phyloP scores from a whole-genome alignment of 441 rosid species.

The Populus tomentosa region DNA sequence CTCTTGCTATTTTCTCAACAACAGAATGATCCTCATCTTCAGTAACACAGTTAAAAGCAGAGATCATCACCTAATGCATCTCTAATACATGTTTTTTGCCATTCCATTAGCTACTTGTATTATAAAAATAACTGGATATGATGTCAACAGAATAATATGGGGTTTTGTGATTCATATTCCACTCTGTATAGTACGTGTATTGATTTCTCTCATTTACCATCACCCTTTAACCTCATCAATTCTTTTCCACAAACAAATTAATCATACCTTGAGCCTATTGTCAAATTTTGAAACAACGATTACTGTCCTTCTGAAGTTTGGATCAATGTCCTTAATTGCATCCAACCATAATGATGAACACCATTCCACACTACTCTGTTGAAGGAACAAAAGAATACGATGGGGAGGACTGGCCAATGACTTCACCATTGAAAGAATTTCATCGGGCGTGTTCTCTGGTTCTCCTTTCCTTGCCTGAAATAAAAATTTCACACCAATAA shows the following conservation, averaged over 20 bases:
- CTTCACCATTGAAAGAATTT: conserved; percentile 91
- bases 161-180: not conserved
- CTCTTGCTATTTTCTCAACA: not conserved
- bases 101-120: not conserved
- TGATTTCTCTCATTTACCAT: not conserved
- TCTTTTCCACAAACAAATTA: not conserved
- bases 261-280: conserved; percentile 85
- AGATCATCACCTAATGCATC: not conserved
- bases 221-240: not conserved
- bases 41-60: not conserved
- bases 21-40: not conserved
- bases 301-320: conserved; percentile 68
- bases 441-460: conserved; percentile 88
- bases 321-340: conserved; percentile 84
- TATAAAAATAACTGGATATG: not conserved
- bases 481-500: not conserved
- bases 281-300: conserved; percentile 95
- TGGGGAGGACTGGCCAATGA: conserved; percentile 92
- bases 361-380: conserved; percentile 98
- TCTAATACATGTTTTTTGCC: not conserved
- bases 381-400: conserved; percentile 83
- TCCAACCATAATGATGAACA: conserved; percentile 97
- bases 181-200: not conserved
- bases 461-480: conserved; percentile 92
- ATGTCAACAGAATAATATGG: not conserved